Base-by-base conservation (phyloP, 2,329 filamentous ascomycete genomes). In the Aspergillus felis region DNA sequence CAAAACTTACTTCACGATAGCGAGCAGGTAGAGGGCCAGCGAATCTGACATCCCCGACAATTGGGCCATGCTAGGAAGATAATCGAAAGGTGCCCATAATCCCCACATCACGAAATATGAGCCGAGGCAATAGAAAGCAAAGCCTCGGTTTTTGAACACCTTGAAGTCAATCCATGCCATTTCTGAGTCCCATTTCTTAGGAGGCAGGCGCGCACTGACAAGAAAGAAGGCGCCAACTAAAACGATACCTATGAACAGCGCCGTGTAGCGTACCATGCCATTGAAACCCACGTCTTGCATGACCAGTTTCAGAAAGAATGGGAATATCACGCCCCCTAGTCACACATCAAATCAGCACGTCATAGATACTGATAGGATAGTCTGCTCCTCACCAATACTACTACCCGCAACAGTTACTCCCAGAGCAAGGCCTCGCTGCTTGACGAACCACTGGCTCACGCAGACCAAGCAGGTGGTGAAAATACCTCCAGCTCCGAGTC, bases 71-170 rank as follows among this genome's bases (percentile, higher is more conserved):
- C 58, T 61, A 24, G 60, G 53, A 20, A 64, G 29, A 58, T 64
- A 68, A 50, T 68, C 64, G 49, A 68, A 66, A 2, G 65, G 65
- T 12, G 58, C 64, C 65, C 64, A 68, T 3, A 66, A 46, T 25
- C 66, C 65, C 66, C 65, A 65, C 64, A 67, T 66, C 6, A 58
- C 57, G 14, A 69, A 54, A 41, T 62, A 71, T 24, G 67, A 60
- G 3, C 69, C 68, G 5, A 65, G n/a, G 3, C 60, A 55, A 49
- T 69, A 70, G 7, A 66, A 51, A 0, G 57, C 60, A 57, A 71
- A 72, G 7, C 57, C 55, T 35, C 56, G 63, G 1, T 71, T 46
- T 44, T 59, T 66, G 55, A 72, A 66, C 20, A 68, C 55, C 1
- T 47, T 57, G 28, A 67, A 28, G 49, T 71, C 64, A 38, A 71